Conservation (phyloP, 768 basidiomycete species). For the Lepiota venenata region DNA sequence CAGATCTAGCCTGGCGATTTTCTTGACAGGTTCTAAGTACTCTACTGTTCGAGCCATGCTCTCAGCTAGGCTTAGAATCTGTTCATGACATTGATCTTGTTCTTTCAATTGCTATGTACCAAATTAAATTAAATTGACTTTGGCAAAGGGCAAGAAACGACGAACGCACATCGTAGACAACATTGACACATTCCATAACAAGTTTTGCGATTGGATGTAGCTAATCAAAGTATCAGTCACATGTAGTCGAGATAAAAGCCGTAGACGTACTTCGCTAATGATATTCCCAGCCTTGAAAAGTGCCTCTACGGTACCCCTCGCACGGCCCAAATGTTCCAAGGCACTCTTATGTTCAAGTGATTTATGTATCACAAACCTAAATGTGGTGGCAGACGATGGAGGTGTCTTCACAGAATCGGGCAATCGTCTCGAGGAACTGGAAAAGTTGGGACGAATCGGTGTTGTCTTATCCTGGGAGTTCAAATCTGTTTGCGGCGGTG, state of each 20-base stretch:
- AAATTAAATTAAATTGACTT: background rate
- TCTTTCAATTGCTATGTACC: slow-evolving; percentile 12
- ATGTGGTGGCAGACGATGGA: slow-evolving; percentile 1
- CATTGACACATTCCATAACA: slow-evolving; percentile 18
- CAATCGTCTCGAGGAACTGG: slow-evolving; percentile 15
- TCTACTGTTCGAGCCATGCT: slow-evolving; percentile 20
- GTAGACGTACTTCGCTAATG: slow-evolving; percentile 15
- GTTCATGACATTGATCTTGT: slow-evolving; percentile 16
- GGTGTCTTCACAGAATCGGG: slow-evolving; percentile 14
- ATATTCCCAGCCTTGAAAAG: slow-evolving; percentile 13
- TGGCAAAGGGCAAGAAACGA: background rate
- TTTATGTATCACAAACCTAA: slow-evolving; percentile 9
- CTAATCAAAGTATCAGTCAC: background rate
- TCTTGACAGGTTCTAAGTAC: slow-evolving; percentile 20
- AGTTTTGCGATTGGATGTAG: slow-evolving; percentile 16
- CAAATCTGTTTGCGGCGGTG: slow-evolving; percentile 9
- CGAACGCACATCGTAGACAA: slow-evolving; percentile 16
- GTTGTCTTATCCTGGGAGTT: slow-evolving; percentile 8
- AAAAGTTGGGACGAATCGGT: slow-evolving; percentile 9
- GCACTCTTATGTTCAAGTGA: slow-evolving; percentile 12
- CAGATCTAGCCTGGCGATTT: slow-evolving; percentile 19
- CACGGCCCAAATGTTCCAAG: slow-evolving; percentile 15
- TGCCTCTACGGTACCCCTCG: slow-evolving; percentile 14
- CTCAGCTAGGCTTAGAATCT: slow-evolving; percentile 15
- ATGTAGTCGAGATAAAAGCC: background rate